Base-by-base conservation (phyloP, 768 basidiomycete genomes). In the Termitomyces sp. region DNA sequence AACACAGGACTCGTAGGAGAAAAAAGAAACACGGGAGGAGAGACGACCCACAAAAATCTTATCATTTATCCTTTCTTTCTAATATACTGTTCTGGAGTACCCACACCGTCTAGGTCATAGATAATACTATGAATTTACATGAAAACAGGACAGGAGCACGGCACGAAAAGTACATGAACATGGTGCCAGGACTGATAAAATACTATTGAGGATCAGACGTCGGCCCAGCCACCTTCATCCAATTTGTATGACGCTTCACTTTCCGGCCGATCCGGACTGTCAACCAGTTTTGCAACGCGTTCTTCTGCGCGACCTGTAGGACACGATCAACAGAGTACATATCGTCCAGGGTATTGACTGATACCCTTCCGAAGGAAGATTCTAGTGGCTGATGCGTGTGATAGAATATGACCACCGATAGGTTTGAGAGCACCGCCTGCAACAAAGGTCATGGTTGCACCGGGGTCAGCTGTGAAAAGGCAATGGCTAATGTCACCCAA, bases 361-460 rank as follows among this genome's bases (percentile, higher is more conserved):
- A 51, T 54, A 84, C 91, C 91, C 81, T 93, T 93, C n/a, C 91
- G 82, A 59, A 93, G 76, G 67, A 89, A 92, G 64, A 93, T 79
- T 53, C 91, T 79, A 9, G 90, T 92, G 4, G 92, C 85, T n/a
- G 91, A 93, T 17, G 92, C 90, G 65, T 85, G 91, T 0, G 91
- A 93, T 42, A 93, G 72, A 58, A 93, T 92, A 64, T 93, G 91
- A 0, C 91, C 91, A 38, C 90, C 91, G 44, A 95, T 90, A 17
- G 93, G 92, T 70, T 96, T 96, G 38, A 94, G 77, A 19, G 90
- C 90, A 34, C 93, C 90, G 40, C 93, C 94, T 24, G 93, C 94
- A 41, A 95, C 94, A 64, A 98, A 98, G 48, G 91, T 91, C 86
- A 90, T 90, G 2, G 89, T 92, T 47, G 93, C 94, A 47, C 95